A percentile compares a stretch with the other conserved stretches of the same genome.
These are phyloP conservation scores for Xylariaceae sp. DNA, from an alignment of 2,329 filamentous ascomycete genomes.

Conservation along the genomic window DNA sequence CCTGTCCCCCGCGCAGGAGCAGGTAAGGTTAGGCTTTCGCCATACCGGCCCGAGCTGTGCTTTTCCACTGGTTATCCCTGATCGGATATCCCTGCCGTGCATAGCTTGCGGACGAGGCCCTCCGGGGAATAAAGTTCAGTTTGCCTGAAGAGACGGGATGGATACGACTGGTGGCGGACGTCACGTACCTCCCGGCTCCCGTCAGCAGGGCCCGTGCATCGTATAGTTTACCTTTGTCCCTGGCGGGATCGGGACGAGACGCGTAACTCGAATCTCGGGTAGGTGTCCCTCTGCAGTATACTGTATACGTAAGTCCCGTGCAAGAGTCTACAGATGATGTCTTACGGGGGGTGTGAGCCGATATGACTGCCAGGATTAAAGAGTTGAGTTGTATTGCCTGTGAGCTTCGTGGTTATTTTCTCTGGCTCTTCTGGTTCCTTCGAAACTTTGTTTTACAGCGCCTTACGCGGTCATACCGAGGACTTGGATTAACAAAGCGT, in stretches of 20 bases:
- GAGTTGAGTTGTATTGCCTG: not conserved
- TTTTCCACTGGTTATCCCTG: too few relatives aligned
- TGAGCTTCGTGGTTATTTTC: too few relatives aligned
- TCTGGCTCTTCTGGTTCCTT: too few relatives aligned
- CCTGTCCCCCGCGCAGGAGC: not conserved
- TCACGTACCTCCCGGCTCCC: too few relatives aligned
- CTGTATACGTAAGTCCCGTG: too few relatives aligned
- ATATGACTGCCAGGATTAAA: not conserved
- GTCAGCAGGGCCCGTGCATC: too few relatives aligned
- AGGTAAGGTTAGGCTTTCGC: not conserved
- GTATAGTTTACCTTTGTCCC: not conserved
- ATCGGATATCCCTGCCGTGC: not conserved
- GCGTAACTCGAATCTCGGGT: not conserved
- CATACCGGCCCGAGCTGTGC: not conserved
- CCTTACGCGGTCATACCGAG: too few relatives aligned
- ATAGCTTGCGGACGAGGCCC: not conserved
- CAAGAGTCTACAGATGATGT: too few relatives aligned
- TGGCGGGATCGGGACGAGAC: conserved; percentile 3
- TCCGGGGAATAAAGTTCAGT: not conserved
- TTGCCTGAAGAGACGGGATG: not conserved
- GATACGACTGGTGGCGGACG: not conserved
- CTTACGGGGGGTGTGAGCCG: too few relatives aligned
- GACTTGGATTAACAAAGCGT: too few relatives aligned
- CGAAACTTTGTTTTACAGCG: too few relatives aligned
- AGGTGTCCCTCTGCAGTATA: not conserved